A percentile compares a stretch with the other conserved stretches of the same genome.
These are phyloP conservation scores for Theileria annulata DNA, from an alignment of 169 alveolate species.

Conservation along the genomic window DNA sequence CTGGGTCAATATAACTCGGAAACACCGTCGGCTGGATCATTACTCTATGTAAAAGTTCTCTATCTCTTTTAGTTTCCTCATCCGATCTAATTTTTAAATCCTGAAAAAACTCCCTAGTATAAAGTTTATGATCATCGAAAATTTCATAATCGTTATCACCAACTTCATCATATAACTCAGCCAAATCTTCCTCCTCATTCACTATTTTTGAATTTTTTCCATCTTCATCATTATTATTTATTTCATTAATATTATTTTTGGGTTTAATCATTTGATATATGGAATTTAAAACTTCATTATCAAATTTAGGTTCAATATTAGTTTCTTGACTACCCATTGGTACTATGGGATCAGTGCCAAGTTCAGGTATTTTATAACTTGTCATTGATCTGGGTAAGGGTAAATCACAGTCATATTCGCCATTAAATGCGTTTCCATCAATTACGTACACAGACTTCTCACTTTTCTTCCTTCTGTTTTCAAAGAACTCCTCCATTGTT, in stretches of 20 bases:
- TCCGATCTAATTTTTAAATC: conserved; percentile 17
- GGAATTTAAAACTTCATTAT: conserved; percentile 34
- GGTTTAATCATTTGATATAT: conserved; percentile 36
- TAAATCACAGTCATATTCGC: conserved; percentile 44
- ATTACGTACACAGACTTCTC: conserved; percentile 23
- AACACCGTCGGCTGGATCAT: conserved; percentile 53
- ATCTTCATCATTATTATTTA: neutral
- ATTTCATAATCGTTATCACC: conserved; percentile 51
- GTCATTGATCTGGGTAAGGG: conserved; percentile 53
- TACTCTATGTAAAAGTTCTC: conserved; percentile 49
- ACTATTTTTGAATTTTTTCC: neutral
- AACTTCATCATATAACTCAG: conserved; percentile 59
- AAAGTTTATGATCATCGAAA: conserved; percentile 8
- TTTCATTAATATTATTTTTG: neutral
- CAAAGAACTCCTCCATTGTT: conserved; percentile 61
- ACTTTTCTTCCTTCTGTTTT: conserved; percentile 20
- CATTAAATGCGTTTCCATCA: conserved; percentile 61
- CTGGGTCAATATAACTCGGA: conserved; percentile 77
- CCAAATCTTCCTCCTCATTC: conserved; percentile 16
- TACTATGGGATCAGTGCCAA: conserved; percentile 31
- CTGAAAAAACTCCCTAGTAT: conserved; percentile 39
- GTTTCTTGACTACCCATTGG: conserved; percentile 18
- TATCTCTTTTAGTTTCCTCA: conserved; percentile 25
- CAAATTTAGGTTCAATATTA: conserved; percentile 26
- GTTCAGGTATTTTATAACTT: conserved; percentile 39